These are phyloP conservation scores for Typha latifolia DNA, from an alignment of 176 grass and related monocot species.

Conservation along the genomic window DNA sequence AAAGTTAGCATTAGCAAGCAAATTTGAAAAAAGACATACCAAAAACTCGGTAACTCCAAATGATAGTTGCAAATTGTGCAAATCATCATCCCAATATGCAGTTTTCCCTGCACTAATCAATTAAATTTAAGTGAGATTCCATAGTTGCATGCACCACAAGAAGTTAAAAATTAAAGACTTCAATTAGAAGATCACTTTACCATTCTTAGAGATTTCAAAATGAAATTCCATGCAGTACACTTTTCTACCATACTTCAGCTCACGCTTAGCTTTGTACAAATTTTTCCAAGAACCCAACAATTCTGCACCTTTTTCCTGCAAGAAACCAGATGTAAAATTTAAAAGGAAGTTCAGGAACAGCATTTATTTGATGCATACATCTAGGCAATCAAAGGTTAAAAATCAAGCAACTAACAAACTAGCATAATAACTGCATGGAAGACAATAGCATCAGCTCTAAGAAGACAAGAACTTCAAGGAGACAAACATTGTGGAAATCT, in stretches of 20 bases:
- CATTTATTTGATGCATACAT: neutral
- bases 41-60: constrained; percentile 87
- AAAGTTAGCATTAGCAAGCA: neutral
- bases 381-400: constrained; percentile 12
- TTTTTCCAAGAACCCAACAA: constrained; percentile 41
- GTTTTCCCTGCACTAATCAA: constrained; percentile 43
- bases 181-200: constrained; percentile 21
- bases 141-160: neutral
- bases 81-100: constrained; percentile 76
- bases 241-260: constrained; percentile 82
- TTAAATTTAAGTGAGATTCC: neutral
- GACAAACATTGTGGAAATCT: too few relatives aligned
- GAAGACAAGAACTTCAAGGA: too few relatives aligned
- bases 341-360: neutral
- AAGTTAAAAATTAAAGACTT: neutral
- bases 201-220: constrained; percentile 62
- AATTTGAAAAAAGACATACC: constrained; percentile 31
- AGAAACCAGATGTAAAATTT: neutral
- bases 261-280: constrained; percentile 62
- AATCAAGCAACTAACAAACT: neutral
- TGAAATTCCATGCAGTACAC: constrained; percentile 77
- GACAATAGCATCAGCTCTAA: too few relatives aligned
- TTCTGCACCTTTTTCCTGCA: constrained; percentile 93
- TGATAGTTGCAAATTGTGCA: constrained; percentile 70
- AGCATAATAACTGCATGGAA: neutral